These are phyloP conservation scores for Hericium alpestre DNA, from an alignment of 768 basidiomycete species.

Conservation along the genomic window DNA sequence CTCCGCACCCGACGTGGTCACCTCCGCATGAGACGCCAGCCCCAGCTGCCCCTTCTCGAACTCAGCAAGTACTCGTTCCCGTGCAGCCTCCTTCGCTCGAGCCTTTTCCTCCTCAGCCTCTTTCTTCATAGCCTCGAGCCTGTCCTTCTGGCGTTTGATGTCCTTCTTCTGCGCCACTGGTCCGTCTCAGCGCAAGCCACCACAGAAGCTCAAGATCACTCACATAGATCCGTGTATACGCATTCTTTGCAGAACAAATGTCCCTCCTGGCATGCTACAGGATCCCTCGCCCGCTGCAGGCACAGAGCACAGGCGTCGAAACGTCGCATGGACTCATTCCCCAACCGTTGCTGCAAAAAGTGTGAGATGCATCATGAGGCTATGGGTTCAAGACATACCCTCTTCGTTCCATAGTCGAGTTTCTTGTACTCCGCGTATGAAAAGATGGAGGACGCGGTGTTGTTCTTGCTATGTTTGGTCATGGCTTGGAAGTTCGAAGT, in stretches of 20 bases:
- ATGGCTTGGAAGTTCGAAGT: conserved; percentile 26
- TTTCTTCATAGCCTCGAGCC: conserved; percentile 59
- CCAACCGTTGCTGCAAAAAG: conserved; percentile 55
- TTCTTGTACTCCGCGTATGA: conserved; percentile 85
- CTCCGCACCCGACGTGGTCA: conserved; percentile 31
- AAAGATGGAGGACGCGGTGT: conserved; percentile 82
- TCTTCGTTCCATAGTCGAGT: conserved; percentile 75
- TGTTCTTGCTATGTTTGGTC: conserved; percentile 89
- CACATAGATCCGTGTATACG: conserved; percentile 74
- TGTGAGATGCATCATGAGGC: background rate
- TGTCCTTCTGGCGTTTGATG: conserved; percentile 82
- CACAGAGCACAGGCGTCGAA: conserved; percentile 91
- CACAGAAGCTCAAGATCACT: conserved; percentile 17
- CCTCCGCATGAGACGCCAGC: conserved; percentile 37
- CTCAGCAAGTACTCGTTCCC: conserved; percentile 81
- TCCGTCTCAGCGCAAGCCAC: background rate
- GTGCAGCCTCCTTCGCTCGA: conserved; percentile 59
- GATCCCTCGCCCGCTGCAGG: conserved; percentile 71
- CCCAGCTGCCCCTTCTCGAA: conserved; percentile 83
- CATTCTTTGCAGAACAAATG: conserved; percentile 97
- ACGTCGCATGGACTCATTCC: conserved; percentile 85
- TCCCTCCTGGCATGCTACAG: conserved; percentile 73
- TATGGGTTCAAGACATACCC: conserved; percentile 29
- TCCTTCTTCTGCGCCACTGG: conserved; percentile 83
- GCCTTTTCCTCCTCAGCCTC: conserved; percentile 75